A percentile compares a stretch with the other conserved stretches of the same genome.
These are phyloP conservation scores for Ceratocystis eucalypticola DNA, from an alignment of 2,329 filamentous ascomycete species.

Conservation along the genomic window DNA sequence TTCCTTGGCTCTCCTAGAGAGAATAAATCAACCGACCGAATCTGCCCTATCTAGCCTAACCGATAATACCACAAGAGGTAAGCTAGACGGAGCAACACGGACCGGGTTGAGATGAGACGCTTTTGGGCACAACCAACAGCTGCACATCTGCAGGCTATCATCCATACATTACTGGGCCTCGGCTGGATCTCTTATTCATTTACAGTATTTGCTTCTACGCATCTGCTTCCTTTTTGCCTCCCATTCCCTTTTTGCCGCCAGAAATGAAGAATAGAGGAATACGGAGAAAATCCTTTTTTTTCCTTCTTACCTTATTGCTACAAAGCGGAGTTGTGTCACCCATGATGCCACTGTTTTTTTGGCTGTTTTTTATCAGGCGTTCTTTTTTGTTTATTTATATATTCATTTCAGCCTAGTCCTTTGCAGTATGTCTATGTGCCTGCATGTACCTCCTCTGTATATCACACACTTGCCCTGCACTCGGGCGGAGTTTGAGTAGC, in stretches of 20 bases:
- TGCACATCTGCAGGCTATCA: too few species aligned
- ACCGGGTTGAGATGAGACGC: background rate
- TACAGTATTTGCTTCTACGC: background rate
- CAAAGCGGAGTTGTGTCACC: constrained; percentile 2
- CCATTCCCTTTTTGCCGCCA: background rate
- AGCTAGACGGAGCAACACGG: background rate
- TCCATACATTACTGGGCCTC: background rate
- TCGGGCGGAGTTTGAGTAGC: too few species aligned
- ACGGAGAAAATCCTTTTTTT: background rate
- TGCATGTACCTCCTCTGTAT: background rate
- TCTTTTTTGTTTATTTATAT: constrained; percentile 1
- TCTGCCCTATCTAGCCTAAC: background rate
- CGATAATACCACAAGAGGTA: background rate
- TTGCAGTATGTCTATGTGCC: background rate
- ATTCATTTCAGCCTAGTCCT: background rate
- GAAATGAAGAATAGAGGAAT: background rate
- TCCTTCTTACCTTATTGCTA: too few species aligned
- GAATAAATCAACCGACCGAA: background rate
- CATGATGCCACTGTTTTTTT: background rate
- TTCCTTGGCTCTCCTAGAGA: background rate
- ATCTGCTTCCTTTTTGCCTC: background rate
- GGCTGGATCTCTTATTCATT: background rate
- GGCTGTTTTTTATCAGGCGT: constrained; percentile 4
- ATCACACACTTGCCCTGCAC: background rate
- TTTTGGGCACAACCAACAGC: background rate